phyloP scores from a whole-genome alignment of 2,329 filamentous ascomycete genomes.

The Dactylellina haptotyla region DNA sequence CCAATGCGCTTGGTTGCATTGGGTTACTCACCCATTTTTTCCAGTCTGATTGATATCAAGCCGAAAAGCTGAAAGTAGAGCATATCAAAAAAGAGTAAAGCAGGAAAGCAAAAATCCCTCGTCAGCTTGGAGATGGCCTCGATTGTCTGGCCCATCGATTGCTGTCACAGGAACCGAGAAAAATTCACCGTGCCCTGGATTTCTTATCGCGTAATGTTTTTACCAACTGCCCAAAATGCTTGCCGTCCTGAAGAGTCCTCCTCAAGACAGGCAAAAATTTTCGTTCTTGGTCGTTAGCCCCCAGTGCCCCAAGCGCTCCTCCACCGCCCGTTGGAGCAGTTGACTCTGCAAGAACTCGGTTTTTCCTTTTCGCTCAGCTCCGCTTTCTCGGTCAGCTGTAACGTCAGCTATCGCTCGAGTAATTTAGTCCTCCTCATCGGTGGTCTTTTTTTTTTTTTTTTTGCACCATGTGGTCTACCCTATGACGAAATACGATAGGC shows the following conservation, averaged over 20 bases:
- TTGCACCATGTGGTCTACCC: slow-evolving; percentile 19
- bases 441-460: background rate
- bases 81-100: slow-evolving; percentile 25
- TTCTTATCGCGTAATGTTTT: slow-evolving; percentile 43
- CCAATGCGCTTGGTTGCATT: slow-evolving; percentile 32
- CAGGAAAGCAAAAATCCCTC: slow-evolving; percentile 49
- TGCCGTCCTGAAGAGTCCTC: slow-evolving; percentile 8
- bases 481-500: slow-evolving; percentile 33
- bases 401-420: no score
- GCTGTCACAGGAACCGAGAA: slow-evolving; percentile 16
- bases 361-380: slow-evolving; percentile 51
- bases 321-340: slow-evolving; percentile 25
- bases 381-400: background rate
- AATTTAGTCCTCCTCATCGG: background rate
- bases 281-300: background rate
- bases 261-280: slow-evolving; percentile 27
- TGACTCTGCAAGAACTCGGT: slow-evolving; percentile 15
- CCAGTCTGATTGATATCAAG: slow-evolving; percentile 12
- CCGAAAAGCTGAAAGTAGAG: slow-evolving; percentile 7
- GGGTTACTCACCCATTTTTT: background rate
- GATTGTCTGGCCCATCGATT: slow-evolving; percentile 27
- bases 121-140: slow-evolving; percentile 31
- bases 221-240: slow-evolving; percentile 38
- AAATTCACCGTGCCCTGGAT: background rate
- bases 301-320: slow-evolving; percentile 35